These are phyloP conservation scores for Byssothecium circinans DNA, from an alignment of 2,329 filamentous ascomycete genomes.

Conservation along the genomic window DNA sequence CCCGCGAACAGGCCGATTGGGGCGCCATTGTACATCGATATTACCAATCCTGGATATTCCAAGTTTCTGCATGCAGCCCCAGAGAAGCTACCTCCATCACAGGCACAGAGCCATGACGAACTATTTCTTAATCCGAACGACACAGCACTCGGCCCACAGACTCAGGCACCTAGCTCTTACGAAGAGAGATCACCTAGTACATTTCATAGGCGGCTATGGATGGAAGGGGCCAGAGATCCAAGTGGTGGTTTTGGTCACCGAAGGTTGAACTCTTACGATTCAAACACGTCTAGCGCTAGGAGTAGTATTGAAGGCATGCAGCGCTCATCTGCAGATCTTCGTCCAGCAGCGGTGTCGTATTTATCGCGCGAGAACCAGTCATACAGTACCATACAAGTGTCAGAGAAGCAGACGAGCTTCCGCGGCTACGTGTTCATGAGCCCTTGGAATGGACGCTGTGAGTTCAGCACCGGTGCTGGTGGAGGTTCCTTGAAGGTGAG, in stretches of 20 bases:
- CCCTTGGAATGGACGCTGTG: conserved; percentile 85
- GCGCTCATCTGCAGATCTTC: conserved; percentile 16
- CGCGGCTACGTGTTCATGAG: conserved; percentile 73
- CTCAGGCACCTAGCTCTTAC: background rate
- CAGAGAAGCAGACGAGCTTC: conserved; percentile 57
- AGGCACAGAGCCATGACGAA: conserved; percentile 13
- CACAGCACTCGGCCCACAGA: background rate
- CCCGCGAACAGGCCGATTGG: conserved; percentile 41
- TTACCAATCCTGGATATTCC: conserved; percentile 62
- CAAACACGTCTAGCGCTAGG: conserved; percentile 22
- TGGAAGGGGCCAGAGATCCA: conserved; percentile 48
- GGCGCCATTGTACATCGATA: conserved; percentile 55
- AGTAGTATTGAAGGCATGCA: conserved; percentile 19
- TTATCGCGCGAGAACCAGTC: conserved; percentile 28
- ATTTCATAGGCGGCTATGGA: conserved; percentile 52
- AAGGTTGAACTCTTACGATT: conserved; percentile 37
- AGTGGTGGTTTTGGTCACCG: conserved; percentile 46
- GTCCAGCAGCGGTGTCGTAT: conserved; percentile 19
- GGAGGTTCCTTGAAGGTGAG: conserved; percentile 67
- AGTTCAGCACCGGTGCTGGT: conserved; percentile 76
- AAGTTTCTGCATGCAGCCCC: conserved; percentile 52
- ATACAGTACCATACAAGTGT: conserved; percentile 38
- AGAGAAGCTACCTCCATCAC: conserved; percentile 12
- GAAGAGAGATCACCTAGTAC: conserved; percentile 10
- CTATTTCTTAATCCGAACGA: conserved; percentile 16